phyloP scores from a whole-genome alignment of 257 asterid species.

The Buddleja alternifolia region DNA sequence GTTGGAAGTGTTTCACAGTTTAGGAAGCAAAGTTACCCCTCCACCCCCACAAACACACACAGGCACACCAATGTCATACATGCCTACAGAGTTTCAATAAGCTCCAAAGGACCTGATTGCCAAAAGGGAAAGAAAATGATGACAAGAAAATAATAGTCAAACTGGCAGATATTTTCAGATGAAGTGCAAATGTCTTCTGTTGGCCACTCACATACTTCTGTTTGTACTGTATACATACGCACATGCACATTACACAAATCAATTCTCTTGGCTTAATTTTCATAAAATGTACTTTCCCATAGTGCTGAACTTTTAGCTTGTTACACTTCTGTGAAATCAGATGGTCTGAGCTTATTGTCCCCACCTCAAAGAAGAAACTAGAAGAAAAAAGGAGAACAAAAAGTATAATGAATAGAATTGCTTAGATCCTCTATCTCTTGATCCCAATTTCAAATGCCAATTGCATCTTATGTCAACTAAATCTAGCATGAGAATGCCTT shows the following conservation, averaged over 20 bases:
- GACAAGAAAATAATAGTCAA: not conserved
- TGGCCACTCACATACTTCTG: not conserved
- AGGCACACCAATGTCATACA: constrained; percentile 16
- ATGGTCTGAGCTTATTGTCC: constrained; percentile 16
- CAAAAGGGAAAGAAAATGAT: not conserved
- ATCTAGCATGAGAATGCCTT: not conserved
- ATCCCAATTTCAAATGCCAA: not conserved
- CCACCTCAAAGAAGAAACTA: not conserved
- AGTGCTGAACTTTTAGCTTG: not conserved
- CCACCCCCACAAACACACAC: not conserved
- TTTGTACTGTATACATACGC: not conserved
- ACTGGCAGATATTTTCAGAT: constrained; percentile 3
- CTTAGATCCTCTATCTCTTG: not conserved
- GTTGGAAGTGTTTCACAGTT: constrained; percentile 25
- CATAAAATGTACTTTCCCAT: not conserved
- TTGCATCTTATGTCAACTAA: constrained; percentile 1
- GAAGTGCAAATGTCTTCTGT: constrained; percentile 18
- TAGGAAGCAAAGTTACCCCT: not conserved
- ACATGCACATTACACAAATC: not conserved
- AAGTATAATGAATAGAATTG: not conserved
- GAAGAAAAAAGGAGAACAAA: constrained; percentile 11
- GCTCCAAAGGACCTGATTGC: not conserved
- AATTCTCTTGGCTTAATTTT: constrained; percentile 12
- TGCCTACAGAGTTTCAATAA: not conserved
- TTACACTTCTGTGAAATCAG: constrained; percentile 17